A percentile compares a stretch with the other conserved stretches of the same genome.
phyloP scores from a whole-genome alignment of 2,329 filamentous ascomycete species.

The Colletotrichum gloeosporioides region DNA sequence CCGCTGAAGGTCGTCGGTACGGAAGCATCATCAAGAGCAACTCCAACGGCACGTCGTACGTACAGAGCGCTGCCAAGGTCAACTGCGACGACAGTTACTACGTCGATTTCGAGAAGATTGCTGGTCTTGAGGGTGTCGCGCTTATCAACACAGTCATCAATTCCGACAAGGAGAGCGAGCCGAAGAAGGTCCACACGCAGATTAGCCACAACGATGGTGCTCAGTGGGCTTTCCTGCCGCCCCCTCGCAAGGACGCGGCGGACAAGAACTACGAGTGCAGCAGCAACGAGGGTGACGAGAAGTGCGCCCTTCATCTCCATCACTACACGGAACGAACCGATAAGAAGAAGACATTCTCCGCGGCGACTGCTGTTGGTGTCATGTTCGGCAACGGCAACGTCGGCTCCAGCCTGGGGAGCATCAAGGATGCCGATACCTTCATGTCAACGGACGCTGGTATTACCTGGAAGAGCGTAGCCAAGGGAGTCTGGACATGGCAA shows the following conservation, averaged over 20 bases:
- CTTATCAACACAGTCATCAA: constrained; percentile 88
- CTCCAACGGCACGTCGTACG: constrained; percentile 95
- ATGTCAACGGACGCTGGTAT: constrained; percentile 92
- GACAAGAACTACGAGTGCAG: constrained; percentile 75
- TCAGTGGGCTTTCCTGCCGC: constrained; percentile 78
- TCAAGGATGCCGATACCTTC: constrained; percentile 84
- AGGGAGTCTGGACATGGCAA: constrained; percentile 91
- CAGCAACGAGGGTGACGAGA: constrained; percentile 59
- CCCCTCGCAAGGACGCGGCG: constrained; percentile 74
- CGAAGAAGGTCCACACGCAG: constrained; percentile 85
- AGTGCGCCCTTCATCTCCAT: constrained; percentile 90
- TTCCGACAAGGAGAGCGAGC: constrained; percentile 64
- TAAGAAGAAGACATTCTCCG: constrained; percentile 85
- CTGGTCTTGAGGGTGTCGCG: constrained; percentile 87
- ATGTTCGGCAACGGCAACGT: constrained; percentile 95
- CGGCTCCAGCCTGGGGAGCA: constrained; percentile 68
- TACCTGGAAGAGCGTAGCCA: constrained; percentile 83
- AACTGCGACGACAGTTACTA: constrained; percentile 80
- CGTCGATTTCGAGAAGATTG: constrained; percentile 96
- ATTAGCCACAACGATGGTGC: constrained; percentile 98
- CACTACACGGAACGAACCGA: constrained; percentile 92
- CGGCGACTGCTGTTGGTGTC: constrained; percentile 83
- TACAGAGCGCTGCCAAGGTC: constrained; percentile 80
- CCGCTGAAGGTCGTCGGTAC: constrained; percentile 67
- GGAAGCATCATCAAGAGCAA: constrained; percentile 97